phyloP scores from a whole-genome alignment of 306 rosid genomes.

The Leucaena leucocephala region DNA sequence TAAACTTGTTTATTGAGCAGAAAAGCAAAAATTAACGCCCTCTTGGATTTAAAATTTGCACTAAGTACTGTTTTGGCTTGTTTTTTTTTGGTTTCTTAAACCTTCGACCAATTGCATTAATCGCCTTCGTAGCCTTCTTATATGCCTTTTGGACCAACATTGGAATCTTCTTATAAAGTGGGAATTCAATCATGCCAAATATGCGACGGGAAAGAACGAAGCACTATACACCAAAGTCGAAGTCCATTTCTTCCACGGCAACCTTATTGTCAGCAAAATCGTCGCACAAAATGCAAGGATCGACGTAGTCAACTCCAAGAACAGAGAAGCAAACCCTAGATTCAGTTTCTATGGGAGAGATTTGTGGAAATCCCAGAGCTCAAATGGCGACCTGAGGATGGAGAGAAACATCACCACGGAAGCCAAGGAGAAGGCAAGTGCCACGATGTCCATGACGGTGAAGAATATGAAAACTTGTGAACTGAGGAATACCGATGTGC shows the following conservation, averaged over 20 bases:
- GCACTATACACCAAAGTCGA: slow-evolving; percentile 24
- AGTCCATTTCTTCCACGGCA: slow-evolving; percentile 11
- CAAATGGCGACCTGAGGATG: slow-evolving; percentile 33
- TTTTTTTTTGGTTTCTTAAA: not conserved
- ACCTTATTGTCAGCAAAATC: slow-evolving; percentile 16
- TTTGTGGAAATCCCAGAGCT: slow-evolving; percentile 27
- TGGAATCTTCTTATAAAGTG: slow-evolving; percentile 6
- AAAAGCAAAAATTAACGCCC: not conserved
- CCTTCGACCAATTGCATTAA: not conserved
- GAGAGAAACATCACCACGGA: slow-evolving; percentile 54
- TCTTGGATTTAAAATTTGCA: too few relatives aligned
- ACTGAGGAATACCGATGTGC: not conserved
- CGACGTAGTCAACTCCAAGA: slow-evolving; percentile 35
- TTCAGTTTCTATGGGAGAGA: slow-evolving; percentile 38
- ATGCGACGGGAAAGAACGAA: slow-evolving; percentile 38
- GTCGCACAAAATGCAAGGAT: slow-evolving; percentile 44
- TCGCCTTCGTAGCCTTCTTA: not conserved
- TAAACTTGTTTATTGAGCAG: not conserved
- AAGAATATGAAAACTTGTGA: too few relatives aligned
- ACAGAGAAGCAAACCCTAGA: slow-evolving; percentile 33
- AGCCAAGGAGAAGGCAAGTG: slow-evolving; percentile 38
- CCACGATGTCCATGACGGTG: slow-evolving; percentile 37
- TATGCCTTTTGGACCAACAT: not conserved
- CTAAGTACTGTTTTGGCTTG: not conserved
- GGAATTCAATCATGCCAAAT: slow-evolving; percentile 39